phyloP scores from a whole-genome alignment of 2,329 filamentous ascomycete species.

The Xylariaceae sp. region DNA sequence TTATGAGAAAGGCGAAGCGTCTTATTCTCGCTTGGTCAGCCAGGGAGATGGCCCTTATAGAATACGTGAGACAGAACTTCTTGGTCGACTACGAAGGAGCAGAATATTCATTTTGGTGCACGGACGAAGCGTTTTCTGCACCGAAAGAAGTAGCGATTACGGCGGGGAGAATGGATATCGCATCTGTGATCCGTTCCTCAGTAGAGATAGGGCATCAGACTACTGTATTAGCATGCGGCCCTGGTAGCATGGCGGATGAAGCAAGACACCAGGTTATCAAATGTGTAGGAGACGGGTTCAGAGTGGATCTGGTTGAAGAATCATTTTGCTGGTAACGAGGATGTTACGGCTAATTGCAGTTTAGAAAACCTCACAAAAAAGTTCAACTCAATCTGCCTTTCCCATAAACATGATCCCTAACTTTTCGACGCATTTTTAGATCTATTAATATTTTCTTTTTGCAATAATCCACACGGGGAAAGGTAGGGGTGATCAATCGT shows the following conservation, averaged over 20 bases:
- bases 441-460: too few relatives aligned
- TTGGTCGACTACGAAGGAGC: constrained; percentile 20
- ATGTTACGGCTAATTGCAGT: too few relatives aligned
- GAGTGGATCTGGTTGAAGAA: constrained; percentile 35
- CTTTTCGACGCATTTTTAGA: too few relatives aligned
- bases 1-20: constrained; percentile 29
- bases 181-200: constrained; percentile 26
- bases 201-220: constrained; percentile 29
- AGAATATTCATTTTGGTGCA: constrained; percentile 28
- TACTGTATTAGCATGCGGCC: constrained; percentile 36
- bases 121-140: neutral
- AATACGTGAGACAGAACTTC: constrained; percentile 31
- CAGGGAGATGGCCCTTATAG: constrained; percentile 30
- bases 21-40: constrained; percentile 38
- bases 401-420: too few relatives aligned
- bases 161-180: constrained; percentile 29
- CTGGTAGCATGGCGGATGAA: constrained; percentile 38
- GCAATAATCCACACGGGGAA: too few relatives aligned
- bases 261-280: constrained; percentile 30
- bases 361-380: too few relatives aligned
- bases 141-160: constrained; percentile 15
- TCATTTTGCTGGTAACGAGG: constrained; percentile 37
- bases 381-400: too few relatives aligned
- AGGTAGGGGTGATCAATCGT: too few relatives aligned
- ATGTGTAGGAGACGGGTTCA: constrained; percentile 30